These are phyloP conservation scores for Skeletonema grethae DNA, from an alignment of 108 stramenopile genomes.

Conservation along the genomic window DNA sequence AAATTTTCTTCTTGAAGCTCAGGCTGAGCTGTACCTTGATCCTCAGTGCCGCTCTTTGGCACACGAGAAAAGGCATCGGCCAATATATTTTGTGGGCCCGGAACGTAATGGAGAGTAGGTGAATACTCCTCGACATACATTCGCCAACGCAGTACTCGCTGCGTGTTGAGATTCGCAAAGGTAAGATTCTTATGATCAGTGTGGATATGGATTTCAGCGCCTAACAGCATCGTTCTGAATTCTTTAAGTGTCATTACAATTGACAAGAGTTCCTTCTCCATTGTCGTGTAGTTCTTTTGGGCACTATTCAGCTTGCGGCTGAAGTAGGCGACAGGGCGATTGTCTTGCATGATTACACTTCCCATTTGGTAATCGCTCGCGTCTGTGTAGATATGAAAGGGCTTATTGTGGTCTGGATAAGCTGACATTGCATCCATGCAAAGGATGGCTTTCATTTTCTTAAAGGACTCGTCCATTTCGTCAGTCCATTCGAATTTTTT, in stretches of 20 bases:
- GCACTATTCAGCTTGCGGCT: slow-evolving; percentile 21
- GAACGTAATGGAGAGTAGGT: slow-evolving; percentile 33
- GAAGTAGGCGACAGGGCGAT: slow-evolving; percentile 28
- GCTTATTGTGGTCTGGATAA: slow-evolving; percentile 48
- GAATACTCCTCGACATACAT: slow-evolving; percentile 43
- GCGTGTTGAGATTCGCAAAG: slow-evolving; percentile 16
- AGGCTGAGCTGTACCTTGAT: too few relatives aligned
- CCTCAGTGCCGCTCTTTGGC: too few relatives aligned
- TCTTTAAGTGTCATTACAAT: too few relatives aligned
- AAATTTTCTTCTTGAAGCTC: too few relatives aligned
- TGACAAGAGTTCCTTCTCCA: slow-evolving; percentile 23
- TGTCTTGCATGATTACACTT: slow-evolving; percentile 19
- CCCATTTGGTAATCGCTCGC: slow-evolving; percentile 40
- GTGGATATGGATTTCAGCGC: too few relatives aligned
- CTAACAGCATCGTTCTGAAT: too few relatives aligned
- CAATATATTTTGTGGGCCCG: slow-evolving; percentile 7
- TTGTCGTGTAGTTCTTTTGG: slow-evolving; percentile 25
- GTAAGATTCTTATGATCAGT: too few relatives aligned
- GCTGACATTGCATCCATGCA: slow-evolving; percentile 27
- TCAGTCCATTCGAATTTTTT: slow-evolving; percentile 37
- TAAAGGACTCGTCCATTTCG: slow-evolving; percentile 43
- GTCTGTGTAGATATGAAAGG: slow-evolving; percentile 45
- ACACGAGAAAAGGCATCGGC: too few relatives aligned
- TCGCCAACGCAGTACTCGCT: slow-evolving; percentile 52
- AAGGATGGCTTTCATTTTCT: slow-evolving; percentile 24